Evolutionary conservation across 177 flowering plant species (phyloP), one percentile per base, ranked within the genome.

Genomic region (Vitis hybrid): DNA sequence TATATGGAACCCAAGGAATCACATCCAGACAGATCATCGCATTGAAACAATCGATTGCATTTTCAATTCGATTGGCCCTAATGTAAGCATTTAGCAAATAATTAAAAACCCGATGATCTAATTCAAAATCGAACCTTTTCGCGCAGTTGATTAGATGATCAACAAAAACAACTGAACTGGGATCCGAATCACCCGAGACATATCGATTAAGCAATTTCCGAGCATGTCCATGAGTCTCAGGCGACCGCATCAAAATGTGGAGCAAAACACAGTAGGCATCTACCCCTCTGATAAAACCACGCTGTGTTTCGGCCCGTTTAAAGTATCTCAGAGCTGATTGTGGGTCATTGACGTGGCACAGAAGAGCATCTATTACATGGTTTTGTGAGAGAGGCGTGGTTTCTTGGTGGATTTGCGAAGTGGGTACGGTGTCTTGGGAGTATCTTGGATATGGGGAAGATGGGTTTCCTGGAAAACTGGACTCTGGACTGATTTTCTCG

Each of bases 31-130:
- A 71, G 60, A 85, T 67, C 86, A 91, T 70, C 56, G 18, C 62
- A 75, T 73, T 26, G 34, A 75, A 86, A 74, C 89, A 83, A 21
- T 73, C 82, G 6, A 84, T 34, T n/a, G 90, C 96, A 69, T 88
- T 81, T 18, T 71, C 59, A n/a, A 82, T 19, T 62, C 69, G 68
- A n/a, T 74, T 72, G 48, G 74, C 80, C 62, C 75, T 69, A 65
- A 85, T 56, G 77, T 81, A 89, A 30, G 84, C 72, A 75, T 66
- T 70, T 77, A 93, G 64, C 76, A 88, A 80, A 67, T 74, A 87
- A 77, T 62, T 69, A 58, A 80, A 89, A 71, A 85, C 70, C 66
- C 65, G 58, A 0, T 76, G 60, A 69, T 78, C 70, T 2, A 68
- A 60, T 34, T 77, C 75, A 21, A 87, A 80, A 9, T 64, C 76